Percentiles rank a stretch among this genome's conserved stretches.
Evolutionary conservation across 129 eudicot species (phyloP).

Genomic region (Arctium minus): DNA sequence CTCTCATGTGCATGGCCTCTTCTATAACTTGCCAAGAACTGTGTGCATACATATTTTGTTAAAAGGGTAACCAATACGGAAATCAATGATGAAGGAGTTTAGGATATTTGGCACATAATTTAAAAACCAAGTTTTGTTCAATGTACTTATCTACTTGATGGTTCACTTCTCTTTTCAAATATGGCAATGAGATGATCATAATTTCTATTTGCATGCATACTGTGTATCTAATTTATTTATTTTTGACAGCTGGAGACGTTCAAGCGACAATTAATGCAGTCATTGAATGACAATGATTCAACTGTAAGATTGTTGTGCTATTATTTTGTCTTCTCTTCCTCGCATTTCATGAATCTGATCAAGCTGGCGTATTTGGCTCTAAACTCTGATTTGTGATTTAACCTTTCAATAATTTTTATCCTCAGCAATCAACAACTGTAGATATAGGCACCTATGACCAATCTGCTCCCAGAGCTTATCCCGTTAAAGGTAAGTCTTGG

Average conservation of each 20-base stretch:
- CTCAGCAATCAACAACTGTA: slow-evolving; percentile 67
- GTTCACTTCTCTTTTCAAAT: neutral
- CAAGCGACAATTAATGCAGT: slow-evolving; percentile 89
- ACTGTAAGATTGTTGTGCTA: slow-evolving; percentile 51
- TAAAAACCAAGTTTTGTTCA: slow-evolving; percentile 6
- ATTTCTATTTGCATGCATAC: neutral
- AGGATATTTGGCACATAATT: slow-evolving; percentile 3
- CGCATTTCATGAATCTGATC: neutral
- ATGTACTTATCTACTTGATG: neutral
- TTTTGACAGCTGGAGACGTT: slow-evolving; percentile 90
- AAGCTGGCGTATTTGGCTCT: neutral
- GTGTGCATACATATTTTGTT: neutral
- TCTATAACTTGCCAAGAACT: neutral
- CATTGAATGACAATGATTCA: slow-evolving; percentile 75
- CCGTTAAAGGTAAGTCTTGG: slow-evolving; percentile 43
- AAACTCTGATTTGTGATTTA: slow-evolving; percentile 9
- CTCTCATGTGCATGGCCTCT: neutral
- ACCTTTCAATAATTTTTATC: slow-evolving; percentile 10
- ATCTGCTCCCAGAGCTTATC: slow-evolving; percentile 51
- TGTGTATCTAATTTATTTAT: neutral
- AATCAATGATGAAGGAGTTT: neutral
- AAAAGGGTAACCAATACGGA: neutral
- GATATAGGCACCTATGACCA: slow-evolving; percentile 90
- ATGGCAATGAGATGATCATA: neutral
- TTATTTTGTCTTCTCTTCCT: slow-evolving; percentile 5